These are phyloP conservation scores for Tetrapyrgos nigripes DNA, from an alignment of 1,284 basidiomycete species.

Conservation along the genomic window DNA sequence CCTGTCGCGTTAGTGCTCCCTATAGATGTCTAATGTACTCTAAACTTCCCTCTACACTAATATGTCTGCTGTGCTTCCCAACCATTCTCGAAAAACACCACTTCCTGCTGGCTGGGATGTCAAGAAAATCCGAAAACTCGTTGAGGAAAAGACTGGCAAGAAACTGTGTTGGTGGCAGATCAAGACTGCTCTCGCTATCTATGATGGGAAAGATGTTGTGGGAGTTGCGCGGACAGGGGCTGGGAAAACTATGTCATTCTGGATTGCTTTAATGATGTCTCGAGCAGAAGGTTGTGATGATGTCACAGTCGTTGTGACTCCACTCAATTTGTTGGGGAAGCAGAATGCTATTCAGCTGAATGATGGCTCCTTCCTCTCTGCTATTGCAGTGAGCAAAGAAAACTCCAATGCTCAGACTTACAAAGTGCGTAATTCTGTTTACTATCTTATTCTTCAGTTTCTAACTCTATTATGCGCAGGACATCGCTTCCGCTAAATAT, in stretches of 20 bases:
- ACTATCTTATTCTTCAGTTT: background rate
- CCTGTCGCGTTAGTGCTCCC: too few species aligned
- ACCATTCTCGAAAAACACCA: too few species aligned
- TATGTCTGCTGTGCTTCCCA: too few species aligned
- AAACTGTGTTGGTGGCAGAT: slow-evolving; percentile 14
- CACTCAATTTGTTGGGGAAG: slow-evolving; percentile 13
- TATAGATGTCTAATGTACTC: too few species aligned
- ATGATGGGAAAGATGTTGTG: slow-evolving; percentile 20
- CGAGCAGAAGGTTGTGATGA: slow-evolving; percentile 13
- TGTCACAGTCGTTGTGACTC: slow-evolving; percentile 17
- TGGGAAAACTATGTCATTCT: slow-evolving; percentile 26
- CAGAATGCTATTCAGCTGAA: slow-evolving; percentile 12
- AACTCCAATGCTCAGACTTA: slow-evolving; percentile 17
- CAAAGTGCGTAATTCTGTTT: slow-evolving; percentile 11
- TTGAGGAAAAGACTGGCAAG: background rate
- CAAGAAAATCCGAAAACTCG: background rate
- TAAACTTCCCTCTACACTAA: too few species aligned
- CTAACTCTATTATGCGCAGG: slow-evolving; percentile 23
- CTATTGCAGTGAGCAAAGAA: slow-evolving; percentile 9
- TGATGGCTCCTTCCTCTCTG: background rate
- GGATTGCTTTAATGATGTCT: slow-evolving; percentile 21
- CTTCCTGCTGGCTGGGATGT: too few species aligned
- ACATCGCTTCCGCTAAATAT: slow-evolving; percentile 31
- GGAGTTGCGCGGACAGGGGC: slow-evolving; percentile 21
- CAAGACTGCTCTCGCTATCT: slow-evolving; percentile 16